A percentile compares a stretch with the other conserved stretches of the same genome.
phyloP scores from a whole-genome alignment of 140 eudicot genomes.

The Anethum foeniculum region DNA sequence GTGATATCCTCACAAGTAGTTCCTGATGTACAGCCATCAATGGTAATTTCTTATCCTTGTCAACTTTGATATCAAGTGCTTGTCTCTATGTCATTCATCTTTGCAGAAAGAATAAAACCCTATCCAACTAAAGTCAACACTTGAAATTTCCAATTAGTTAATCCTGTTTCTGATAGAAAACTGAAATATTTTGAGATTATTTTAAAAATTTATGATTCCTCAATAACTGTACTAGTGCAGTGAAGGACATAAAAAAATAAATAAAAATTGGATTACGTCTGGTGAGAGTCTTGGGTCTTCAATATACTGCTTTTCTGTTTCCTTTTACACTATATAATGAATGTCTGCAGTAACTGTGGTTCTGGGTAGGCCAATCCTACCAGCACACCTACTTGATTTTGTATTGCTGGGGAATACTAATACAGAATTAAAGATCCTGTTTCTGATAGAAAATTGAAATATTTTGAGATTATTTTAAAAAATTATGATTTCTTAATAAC shows the following conservation, averaged over 20 bases:
- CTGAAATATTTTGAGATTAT: background rate
- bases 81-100: background rate
- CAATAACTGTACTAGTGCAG: background rate
- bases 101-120: background rate
- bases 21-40: constrained; percentile 88
- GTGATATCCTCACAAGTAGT: constrained; percentile 69
- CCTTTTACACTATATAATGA: background rate
- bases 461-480: background rate
- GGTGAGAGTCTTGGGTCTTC: background rate
- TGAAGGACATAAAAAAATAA: background rate
- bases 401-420: background rate
- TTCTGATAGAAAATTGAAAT: background rate
- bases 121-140: background rate
- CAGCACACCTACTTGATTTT: background rate
- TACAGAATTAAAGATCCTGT: background rate
- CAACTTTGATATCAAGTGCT: background rate
- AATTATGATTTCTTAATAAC: background rate
- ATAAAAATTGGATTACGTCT: background rate
- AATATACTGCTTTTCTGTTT: background rate
- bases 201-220: background rate
- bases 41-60: constrained; percentile 38
- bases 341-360: background rate
- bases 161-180: background rate
- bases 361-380: background rate
- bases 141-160: background rate